A percentile compares a stretch with the other conserved stretches of the same genome.
These are phyloP conservation scores for Amanita rubescens DNA, from an alignment of 768 basidiomycete genomes.

Conservation along the genomic window DNA sequence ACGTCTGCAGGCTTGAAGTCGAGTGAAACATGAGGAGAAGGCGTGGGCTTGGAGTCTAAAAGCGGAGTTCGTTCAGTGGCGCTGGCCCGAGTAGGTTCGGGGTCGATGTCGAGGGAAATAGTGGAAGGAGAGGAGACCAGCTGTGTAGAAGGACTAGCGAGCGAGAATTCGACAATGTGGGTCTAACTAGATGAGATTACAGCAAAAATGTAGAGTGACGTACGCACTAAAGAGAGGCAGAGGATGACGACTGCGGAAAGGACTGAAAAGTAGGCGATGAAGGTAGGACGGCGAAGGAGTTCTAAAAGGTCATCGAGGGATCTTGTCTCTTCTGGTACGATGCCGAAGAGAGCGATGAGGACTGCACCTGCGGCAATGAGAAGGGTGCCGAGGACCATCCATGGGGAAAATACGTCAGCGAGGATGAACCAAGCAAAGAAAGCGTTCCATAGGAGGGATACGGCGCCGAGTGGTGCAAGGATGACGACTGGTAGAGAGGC, in stretches of 20 bases:
- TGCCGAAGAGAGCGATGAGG: constrained; percentile 86
- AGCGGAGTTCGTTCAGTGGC: constrained; percentile 55
- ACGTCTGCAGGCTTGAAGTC: background rate
- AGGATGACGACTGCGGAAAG: constrained; percentile 53
- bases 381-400: constrained; percentile 81
- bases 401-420: constrained; percentile 78
- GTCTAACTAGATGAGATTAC: constrained; percentile 39
- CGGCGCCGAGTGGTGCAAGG: constrained; percentile 87
- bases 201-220: background rate
- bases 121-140: constrained; percentile 12
- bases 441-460: constrained; percentile 91
- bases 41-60: constrained; percentile 30
- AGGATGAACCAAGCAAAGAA: constrained; percentile 81
- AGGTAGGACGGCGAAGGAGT: constrained; percentile 69
- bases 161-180: constrained; percentile 62
- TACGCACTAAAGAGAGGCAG: constrained; percentile 57
- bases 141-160: constrained; percentile 29
- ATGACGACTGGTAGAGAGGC: constrained; percentile 92
- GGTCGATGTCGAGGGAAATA: constrained; percentile 28
- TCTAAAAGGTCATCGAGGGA: constrained; percentile 77
- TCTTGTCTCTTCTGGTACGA: constrained; percentile 83
- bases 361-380: constrained; percentile 86
- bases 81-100: constrained; percentile 11
- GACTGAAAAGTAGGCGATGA: constrained; percentile 75
- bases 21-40: background rate